phyloP scores from a whole-genome alignment of 805 yeast species.

The Danielia oregonensis region DNA sequence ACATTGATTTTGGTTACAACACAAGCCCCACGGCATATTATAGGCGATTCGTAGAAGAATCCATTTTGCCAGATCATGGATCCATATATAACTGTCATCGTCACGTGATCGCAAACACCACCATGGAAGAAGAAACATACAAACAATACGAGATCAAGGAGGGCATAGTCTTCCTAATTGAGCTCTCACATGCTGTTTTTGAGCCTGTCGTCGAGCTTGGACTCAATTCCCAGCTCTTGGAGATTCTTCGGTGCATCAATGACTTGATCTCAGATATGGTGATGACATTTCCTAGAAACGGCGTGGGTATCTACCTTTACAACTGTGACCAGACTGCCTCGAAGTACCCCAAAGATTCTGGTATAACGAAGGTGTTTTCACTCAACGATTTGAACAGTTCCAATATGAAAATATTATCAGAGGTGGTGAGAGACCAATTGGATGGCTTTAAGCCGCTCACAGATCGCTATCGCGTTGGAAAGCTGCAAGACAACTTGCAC shows the following conservation, averaged over 20 bases:
- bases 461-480: constrained; percentile 10
- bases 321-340: constrained; percentile 37
- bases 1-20: no score
- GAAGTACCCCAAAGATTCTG: constrained; percentile 27
- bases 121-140: constrained; percentile 16
- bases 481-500: constrained; percentile 25
- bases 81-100: no score
- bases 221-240: constrained; percentile 42
- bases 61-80: no score
- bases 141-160: constrained; percentile 52
- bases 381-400: constrained; percentile 52
- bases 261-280: constrained; percentile 65
- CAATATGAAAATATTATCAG: constrained; percentile 55
- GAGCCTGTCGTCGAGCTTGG: constrained; percentile 32
- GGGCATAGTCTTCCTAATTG: constrained; percentile 62
- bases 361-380: constrained; percentile 49
- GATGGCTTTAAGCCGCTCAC: constrained; percentile 12
- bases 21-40: no score
- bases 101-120: no score
- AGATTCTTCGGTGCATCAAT: constrained; percentile 53
- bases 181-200: constrained; percentile 48
- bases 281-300: constrained; percentile 63
- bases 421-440: constrained; percentile 43
- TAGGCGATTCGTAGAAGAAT: no score
- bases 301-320: constrained; percentile 68